A percentile compares a stretch with the other conserved stretches of the same genome.
phyloP scores from a whole-genome alignment of 441 rosid species.

The Erysimum cheiri region DNA sequence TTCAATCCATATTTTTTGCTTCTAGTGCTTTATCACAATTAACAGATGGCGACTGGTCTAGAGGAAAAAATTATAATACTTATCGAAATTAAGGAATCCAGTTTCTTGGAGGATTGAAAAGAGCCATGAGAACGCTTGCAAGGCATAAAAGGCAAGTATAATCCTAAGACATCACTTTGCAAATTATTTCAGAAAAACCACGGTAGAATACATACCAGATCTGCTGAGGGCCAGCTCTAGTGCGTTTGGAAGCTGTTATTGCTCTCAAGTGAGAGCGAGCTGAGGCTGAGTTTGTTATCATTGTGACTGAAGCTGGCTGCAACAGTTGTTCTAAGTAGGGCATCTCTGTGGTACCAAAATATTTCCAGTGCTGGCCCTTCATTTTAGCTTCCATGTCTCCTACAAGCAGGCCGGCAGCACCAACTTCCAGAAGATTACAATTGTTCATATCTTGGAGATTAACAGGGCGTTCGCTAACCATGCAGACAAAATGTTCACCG shows the following conservation, averaged over 20 bases:
- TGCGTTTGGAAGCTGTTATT: conserved; percentile 89
- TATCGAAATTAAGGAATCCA: conserved; percentile 20
- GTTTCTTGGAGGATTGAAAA: conserved; percentile 23
- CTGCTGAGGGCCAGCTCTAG: conserved; percentile 77
- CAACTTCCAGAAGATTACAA: conserved; percentile 85
- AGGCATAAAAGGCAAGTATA: conserved; percentile 27
- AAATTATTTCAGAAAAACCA: conserved; percentile 35
- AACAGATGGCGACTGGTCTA: conserved; percentile 9
- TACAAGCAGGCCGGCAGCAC: conserved; percentile 97
- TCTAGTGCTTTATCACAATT: conserved; percentile 18
- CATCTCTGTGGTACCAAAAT: conserved; percentile 89
- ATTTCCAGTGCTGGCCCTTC: conserved; percentile 95
- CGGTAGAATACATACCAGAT: conserved; percentile 66
- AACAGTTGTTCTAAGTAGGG: conserved; percentile 94
- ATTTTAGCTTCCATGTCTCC: conserved; percentile 95
- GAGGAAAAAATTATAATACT: conserved; percentile 23
- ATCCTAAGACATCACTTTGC: conserved; percentile 32
- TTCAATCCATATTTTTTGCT: background rate
- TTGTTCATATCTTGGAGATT: conserved; percentile 75
- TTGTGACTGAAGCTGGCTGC: conserved; percentile 89
- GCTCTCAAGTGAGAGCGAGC: conserved; percentile 86
- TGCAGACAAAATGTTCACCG: conserved; percentile 34
- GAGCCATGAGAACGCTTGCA: conserved; percentile 29
- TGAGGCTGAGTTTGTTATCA: conserved; percentile 77
- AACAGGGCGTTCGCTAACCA: conserved; percentile 65